Percentiles rank a stretch among this genome's conserved stretches.
Conservation (phyloP, 2,329 filamentous ascomycete species). For the Fusarium sp. region DNA sequence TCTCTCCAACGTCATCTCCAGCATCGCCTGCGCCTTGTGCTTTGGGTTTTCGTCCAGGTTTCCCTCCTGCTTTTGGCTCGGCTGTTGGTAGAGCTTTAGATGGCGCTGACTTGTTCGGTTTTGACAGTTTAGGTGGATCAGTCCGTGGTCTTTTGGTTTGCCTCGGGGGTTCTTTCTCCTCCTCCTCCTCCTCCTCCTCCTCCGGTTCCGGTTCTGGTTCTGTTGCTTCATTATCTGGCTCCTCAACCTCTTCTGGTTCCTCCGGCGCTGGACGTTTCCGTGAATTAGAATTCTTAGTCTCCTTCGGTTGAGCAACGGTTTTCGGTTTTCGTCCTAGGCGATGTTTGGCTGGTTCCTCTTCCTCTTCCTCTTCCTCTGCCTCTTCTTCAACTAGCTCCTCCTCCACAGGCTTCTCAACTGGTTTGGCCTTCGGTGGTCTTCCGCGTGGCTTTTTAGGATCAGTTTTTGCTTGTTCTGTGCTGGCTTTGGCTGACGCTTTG, state of each 20-base stretch:
- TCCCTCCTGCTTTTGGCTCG: slow-evolving; percentile 48
- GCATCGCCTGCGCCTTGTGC: slow-evolving; percentile 40
- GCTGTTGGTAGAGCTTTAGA: slow-evolving; percentile 19
- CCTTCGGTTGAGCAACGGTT: slow-evolving; percentile 30
- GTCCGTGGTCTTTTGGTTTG: slow-evolving; percentile 49
- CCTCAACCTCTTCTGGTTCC: slow-evolving; percentile 37
- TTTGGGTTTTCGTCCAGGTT: slow-evolving; percentile 46
- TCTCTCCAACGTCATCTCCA: slow-evolving; percentile 58
- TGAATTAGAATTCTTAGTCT: slow-evolving; percentile 20
- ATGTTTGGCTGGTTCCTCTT: slow-evolving; percentile 7
- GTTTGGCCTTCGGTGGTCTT: slow-evolving; percentile 41
- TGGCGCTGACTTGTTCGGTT: slow-evolving; percentile 31
- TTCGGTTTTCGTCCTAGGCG: slow-evolving; percentile 37
- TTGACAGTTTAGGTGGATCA: slow-evolving; percentile 43
- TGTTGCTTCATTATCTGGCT: slow-evolving; percentile 28
- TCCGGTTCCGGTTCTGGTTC: slow-evolving; percentile 45
- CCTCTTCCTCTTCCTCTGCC: slow-evolving; percentile 13
- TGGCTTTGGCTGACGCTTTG: slow-evolving; percentile 23
- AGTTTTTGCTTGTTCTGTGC: not conserved
- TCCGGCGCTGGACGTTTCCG: slow-evolving; percentile 37
- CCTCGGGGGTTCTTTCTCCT: slow-evolving; percentile 43
- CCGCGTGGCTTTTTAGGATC: slow-evolving; percentile 34
- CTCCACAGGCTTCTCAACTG: slow-evolving; percentile 27
- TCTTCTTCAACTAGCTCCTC: slow-evolving; percentile 27
- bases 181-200: slow-evolving; percentile 45